Conservation (phyloP, 306 rosid species). For the Dalbergia cultrata region DNA sequence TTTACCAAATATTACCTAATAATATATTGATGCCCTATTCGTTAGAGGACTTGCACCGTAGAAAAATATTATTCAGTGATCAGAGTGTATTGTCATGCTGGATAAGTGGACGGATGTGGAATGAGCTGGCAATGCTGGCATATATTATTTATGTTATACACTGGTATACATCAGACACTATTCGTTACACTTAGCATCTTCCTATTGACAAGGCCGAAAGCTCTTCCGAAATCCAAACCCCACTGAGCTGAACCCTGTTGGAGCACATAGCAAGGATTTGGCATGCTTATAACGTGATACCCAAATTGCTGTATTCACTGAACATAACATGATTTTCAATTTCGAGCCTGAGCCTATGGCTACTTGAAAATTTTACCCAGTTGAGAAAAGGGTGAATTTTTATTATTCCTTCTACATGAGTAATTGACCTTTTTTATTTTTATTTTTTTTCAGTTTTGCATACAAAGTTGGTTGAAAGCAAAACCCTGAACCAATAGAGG, state of each 20-base stretch:
- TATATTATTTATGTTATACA: neutral
- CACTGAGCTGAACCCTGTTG: neutral
- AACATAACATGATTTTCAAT: neutral
- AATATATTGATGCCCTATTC: neutral
- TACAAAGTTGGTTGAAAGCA: too few relatives aligned
- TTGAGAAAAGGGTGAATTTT: neutral
- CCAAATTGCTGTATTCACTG: neutral
- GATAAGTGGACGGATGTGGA: neutral
- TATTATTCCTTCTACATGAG: neutral
- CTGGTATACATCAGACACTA: neutral
- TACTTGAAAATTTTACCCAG: neutral
- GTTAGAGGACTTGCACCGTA: neutral
- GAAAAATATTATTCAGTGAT: neutral
- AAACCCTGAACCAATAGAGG: too few relatives aligned
- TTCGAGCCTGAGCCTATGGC: neutral
- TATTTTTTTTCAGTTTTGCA: too few relatives aligned
- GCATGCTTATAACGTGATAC: neutral
- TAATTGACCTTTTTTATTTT: too few relatives aligned
- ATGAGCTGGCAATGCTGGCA: neutral
- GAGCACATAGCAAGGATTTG: neutral
- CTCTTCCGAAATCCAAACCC: neutral
- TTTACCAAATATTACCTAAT: too few relatives aligned
- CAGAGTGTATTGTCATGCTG: neutral
- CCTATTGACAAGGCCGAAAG: neutral
- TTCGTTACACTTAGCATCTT: neutral